Evolutionary conservation across 192 early-diverging fungal genomes (phyloP).

Genomic region (Polychytrium aggregatum): DNA sequence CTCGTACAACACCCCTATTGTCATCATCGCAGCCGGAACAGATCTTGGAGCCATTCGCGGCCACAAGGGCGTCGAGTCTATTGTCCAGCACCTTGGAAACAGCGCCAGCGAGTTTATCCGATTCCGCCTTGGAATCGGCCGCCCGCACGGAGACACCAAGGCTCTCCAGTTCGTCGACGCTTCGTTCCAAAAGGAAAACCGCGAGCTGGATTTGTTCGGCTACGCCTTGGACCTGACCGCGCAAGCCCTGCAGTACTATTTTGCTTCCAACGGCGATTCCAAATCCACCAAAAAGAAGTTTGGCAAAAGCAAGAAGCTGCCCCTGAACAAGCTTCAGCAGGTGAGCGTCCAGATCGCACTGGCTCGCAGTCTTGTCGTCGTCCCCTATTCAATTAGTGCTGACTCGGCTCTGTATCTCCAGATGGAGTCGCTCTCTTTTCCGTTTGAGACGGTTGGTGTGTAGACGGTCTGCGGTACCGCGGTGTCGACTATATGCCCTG

Average conservation of each 20-base stretch:
- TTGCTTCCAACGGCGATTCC: slow-evolving; percentile 35
- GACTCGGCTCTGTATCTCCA: no score
- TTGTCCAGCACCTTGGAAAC: slow-evolving; percentile 23
- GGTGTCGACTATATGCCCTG: no score
- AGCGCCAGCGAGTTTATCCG: slow-evolving; percentile 38
- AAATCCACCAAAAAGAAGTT: slow-evolving; percentile 48
- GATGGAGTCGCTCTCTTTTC: no score
- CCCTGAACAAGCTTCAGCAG: slow-evolving; percentile 29
- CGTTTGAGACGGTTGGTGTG: no score
- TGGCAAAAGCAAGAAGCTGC: slow-evolving; percentile 37
- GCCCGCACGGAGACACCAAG: slow-evolving; percentile 20
- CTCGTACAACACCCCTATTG: no score
- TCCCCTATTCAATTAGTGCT: no score
- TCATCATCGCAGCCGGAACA: slow-evolving; percentile 20
- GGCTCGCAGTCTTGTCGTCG: no score
- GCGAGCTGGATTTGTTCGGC: slow-evolving; percentile 51
- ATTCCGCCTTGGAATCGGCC: slow-evolving; percentile 45
- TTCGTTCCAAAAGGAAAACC: slow-evolving; percentile 29
- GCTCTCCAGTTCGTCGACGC: slow-evolving; percentile 38
- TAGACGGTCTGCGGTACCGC: no score
- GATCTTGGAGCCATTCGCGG: slow-evolving; percentile 32
- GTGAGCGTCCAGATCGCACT: slow-evolving; percentile 1
- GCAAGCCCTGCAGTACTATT: slow-evolving; percentile 41
- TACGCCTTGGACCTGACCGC: slow-evolving; percentile 36
- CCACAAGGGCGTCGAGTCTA: slow-evolving; percentile 43